Percentiles rank a stretch among this genome's conserved stretches.
These are phyloP conservation scores for Colletotrichum tropicale DNA, from an alignment of 2,329 filamentous ascomycete genomes.

Conservation along the genomic window DNA sequence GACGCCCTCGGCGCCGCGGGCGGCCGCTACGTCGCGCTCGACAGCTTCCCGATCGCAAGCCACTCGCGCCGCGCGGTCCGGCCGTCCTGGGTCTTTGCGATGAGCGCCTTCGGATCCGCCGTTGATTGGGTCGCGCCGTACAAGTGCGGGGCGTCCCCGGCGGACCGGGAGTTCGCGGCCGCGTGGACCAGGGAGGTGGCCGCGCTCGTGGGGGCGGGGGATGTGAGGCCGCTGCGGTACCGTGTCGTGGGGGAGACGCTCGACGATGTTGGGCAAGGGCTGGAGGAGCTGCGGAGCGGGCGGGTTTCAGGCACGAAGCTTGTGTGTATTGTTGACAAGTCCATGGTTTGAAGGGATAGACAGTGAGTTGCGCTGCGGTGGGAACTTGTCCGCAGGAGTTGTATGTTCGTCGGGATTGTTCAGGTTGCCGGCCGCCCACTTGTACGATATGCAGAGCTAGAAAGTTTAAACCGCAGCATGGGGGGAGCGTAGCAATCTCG, in stretches of 20 bases:
- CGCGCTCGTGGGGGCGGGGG: not conserved
- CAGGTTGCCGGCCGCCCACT: not conserved
- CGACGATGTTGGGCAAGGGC: not conserved
- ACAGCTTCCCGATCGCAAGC: constrained; percentile 20
- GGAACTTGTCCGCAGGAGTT: not conserved
- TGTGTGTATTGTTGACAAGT: not conserved
- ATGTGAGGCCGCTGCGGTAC: not conserved
- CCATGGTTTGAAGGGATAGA: not conserved
- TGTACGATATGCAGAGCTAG: not conserved
- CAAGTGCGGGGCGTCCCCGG: not conserved
- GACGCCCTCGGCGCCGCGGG: constrained; percentile 38
- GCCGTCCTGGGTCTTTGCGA: not conserved
- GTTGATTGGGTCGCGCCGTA: constrained; percentile 1
- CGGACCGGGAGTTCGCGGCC: not conserved
- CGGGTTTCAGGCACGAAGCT: not conserved
- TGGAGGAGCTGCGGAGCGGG: not conserved
- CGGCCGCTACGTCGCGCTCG: constrained; percentile 40
- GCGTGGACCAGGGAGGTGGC: not conserved
- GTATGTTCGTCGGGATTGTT: not conserved
- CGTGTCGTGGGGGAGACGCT: not conserved
- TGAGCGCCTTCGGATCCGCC: not conserved
- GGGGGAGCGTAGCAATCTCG: not conserved
- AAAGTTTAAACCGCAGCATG: not conserved
- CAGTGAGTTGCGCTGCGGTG: not conserved
- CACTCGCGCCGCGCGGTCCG: not conserved